phyloP scores from a whole-genome alignment of 73 alveolate genomes.

The Blepharisma stoltei region DNA sequence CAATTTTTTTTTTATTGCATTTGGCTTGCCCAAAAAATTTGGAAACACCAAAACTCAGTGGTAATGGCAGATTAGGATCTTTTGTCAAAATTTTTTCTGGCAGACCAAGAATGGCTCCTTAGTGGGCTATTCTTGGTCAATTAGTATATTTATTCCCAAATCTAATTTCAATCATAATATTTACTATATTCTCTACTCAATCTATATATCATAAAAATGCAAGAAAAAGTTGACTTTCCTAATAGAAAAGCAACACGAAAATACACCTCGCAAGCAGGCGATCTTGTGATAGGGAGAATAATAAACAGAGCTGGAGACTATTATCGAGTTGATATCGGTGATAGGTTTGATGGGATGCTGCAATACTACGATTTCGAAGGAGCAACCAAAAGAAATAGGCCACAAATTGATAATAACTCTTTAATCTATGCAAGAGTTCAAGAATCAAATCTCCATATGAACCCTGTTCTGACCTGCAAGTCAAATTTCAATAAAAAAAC shows the following conservation, averaged over 20 bases:
- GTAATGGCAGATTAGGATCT: no score
- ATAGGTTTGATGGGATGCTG: constrained; percentile 18
- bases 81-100: no score
- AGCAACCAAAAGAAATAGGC: constrained; percentile 57
- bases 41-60: no score
- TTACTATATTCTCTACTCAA: no score
- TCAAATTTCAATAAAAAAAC: constrained; percentile 44
- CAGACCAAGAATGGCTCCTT: no score
- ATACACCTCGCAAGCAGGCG: constrained; percentile 3
- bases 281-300: constrained; percentile 21
- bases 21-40: no score
- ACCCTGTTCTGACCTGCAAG: constrained; percentile 42
- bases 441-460: constrained; percentile 34
- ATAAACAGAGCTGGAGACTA: constrained; percentile 10
- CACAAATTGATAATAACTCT: constrained; percentile 37
- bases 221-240: no score
- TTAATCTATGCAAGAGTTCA: constrained; percentile 39
- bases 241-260: neutral
- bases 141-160: no score
- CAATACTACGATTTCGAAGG: constrained; percentile 51
- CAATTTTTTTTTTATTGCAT: no score
- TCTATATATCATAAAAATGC: no score
- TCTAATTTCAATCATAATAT: no score
- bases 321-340: constrained; percentile 28
- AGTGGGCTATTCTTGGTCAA: no score